Evolutionary conservation across 805 yeast genomes (phyloP), one percentile per base, ranked within the genome.

Genomic region (Naumovozyma castellii): DNA sequence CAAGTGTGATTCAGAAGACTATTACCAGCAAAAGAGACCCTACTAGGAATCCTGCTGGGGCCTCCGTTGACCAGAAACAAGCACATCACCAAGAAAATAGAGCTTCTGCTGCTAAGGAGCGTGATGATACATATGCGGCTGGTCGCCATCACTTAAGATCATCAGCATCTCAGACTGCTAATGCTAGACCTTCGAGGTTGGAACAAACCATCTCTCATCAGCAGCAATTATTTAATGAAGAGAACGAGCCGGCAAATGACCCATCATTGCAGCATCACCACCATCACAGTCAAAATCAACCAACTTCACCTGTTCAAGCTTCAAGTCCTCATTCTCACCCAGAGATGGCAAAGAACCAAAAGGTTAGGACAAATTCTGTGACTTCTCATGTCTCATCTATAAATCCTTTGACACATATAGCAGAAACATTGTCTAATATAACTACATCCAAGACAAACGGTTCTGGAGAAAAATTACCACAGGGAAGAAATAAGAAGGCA

Each of bases 151-250:
- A 29, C 13, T 29, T 29, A 29, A 29, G 32, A 18, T 31, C 30
- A 12, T 15, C 37, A 3, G 25, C 31, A 20, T 31, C 36, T 34
- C 30, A 34, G 36, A 38, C 28, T 25, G 32, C 47, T 16, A 38
- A 38, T 29, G 46, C 49, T 14, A 46, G 52, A 35, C 54, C 52
- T 28, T 47, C 51, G 2, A 43, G 51, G 20, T 35, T 45, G 13
- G 45, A 72, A 0, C 62, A 61, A 16, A 66, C 73, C 1, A 57
- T 70, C 41, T 59, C 71, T 36, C 76, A 70, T 27, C 73, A 68
- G 39, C 59, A 65, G 27, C 66, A 57, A 49, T 54, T 61, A 14
- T 54, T 62, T 31, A 61, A 62, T 14, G 10, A 56, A 16, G 32
- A 6, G 8, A 29, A n/a, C 8, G 12, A 22, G 10, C 28, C 8